Evolutionary conservation across 768 basidiomycete genomes (phyloP), one percentile per base, ranked within the genome.

Genomic region (Tricholoma saponaceum): DNA sequence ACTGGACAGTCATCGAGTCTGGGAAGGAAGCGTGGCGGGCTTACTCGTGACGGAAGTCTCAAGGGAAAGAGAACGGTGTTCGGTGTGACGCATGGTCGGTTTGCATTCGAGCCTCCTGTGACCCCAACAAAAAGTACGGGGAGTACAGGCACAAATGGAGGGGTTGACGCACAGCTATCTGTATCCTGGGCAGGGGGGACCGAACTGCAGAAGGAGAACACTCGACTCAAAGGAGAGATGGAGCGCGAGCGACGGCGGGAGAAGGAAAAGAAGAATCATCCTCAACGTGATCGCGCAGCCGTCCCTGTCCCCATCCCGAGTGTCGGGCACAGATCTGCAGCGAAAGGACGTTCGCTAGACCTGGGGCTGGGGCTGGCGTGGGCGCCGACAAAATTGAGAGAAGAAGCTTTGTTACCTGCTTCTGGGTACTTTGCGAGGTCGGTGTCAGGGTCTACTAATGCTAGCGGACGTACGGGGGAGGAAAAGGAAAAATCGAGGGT

Each of bases 291-390:
- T 59, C 72, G 66, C 35, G 66, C 67, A 30, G 71, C 66, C 51
- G 73, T 75, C 5, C 73, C 74, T 33, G 67, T 73, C 0, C 71
- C 72, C 0, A 52, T 52, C 47, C 62, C 66, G n/a, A 66, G 66
- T 58, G 61, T 69, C 54, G 72, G 77, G 0, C 72, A 78, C 60
- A 71, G 79, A 33, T 76, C 78, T 1, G 78, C 79, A 26, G 72
- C 75, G 5, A 88, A 86, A 66, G 87, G 87, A 1, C 85, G 87
- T 23, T 90, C 87, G 23, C 70, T 90, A 35, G 89, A 90, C 67
- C 78, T 90, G 8, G 83, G 84, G 2, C 68, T 90, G 14, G 86
- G 86, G 5, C 74, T 90, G 43, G 73, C 85, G 13, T 90, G 89
- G 89, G 89, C 88, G 3, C 85, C 89, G 20, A 78, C 79, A 32